Evolutionary conservation across 2,329 filamentous ascomycete genomes (phyloP).

Genomic region (Colletotrichum cuscutae): DNA sequence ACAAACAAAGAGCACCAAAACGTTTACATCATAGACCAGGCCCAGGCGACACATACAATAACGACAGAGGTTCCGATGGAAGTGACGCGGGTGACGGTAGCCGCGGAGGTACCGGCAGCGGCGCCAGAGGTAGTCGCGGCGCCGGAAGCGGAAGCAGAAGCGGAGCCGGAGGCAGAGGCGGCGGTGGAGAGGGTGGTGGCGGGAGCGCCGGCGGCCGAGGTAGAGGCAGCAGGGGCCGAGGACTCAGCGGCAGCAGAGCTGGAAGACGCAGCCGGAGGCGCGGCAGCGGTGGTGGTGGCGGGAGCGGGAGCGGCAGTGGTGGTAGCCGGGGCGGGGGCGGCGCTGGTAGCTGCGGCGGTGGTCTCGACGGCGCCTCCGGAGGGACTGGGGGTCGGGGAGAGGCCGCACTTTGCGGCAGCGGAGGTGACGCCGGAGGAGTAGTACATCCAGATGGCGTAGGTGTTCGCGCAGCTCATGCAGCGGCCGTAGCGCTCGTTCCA

Average conservation of each 20-base stretch:
- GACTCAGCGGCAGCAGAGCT: not conserved
- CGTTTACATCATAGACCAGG: slow-evolving; percentile 11
- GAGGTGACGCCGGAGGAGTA: slow-evolving; percentile 49
- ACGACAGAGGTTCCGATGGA: slow-evolving; percentile 26
- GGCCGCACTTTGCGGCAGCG: slow-evolving; percentile 40
- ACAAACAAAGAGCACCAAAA: not conserved
- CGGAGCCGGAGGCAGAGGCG: not conserved
- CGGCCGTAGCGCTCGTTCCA: slow-evolving; percentile 53
- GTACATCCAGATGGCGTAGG: slow-evolving; percentile 55
- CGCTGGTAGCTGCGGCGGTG: slow-evolving; percentile 6
- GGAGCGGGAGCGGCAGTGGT: not conserved
- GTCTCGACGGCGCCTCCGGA: slow-evolving; percentile 17
- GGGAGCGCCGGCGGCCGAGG: not conserved
- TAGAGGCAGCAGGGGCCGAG: not conserved
- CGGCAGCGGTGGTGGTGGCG: not conserved
- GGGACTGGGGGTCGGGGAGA: slow-evolving; percentile 20
- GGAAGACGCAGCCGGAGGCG: not conserved
- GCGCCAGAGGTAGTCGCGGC: not conserved
- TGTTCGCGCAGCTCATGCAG: slow-evolving; percentile 56
- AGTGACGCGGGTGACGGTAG: slow-evolving; percentile 15
- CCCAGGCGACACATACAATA: slow-evolving; percentile 28
- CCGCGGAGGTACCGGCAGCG: slow-evolving; percentile 1
- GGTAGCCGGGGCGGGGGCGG: not conserved
- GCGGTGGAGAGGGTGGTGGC: slow-evolving; percentile 13
- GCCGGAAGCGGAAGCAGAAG: not conserved